Evolutionary conservation across 2,329 filamentous ascomycete species (phyloP).

Genomic region (Clonostachys sp.): DNA sequence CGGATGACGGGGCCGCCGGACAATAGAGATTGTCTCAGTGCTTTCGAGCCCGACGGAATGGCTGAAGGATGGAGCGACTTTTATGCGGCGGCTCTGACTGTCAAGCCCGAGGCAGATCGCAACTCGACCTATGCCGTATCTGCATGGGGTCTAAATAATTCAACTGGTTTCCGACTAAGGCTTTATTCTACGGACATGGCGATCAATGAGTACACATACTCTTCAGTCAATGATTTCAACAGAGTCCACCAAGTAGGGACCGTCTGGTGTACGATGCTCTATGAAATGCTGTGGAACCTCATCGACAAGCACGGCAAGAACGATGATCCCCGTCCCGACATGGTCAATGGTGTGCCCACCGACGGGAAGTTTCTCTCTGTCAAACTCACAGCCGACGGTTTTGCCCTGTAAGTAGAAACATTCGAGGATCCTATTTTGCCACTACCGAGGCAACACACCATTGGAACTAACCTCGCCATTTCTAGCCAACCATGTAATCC

Average conservation of each 20-base stretch:
- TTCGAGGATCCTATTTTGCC: too few species aligned
- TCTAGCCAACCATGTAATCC: conserved; percentile 41
- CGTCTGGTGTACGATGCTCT: conserved; percentile 43
- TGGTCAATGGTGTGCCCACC: conserved; percentile 33
- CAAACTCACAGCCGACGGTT: conserved; percentile 18
- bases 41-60: conserved; percentile 39
- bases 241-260: conserved; percentile 34
- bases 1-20: conserved; percentile 45
- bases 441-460: too few species aligned
- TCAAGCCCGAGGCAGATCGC: conserved; percentile 32
- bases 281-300: conserved; percentile 47
- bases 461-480: background rate
- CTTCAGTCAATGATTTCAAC: conserved; percentile 21
- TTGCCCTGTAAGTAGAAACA: background rate
- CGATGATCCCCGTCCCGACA: conserved; percentile 23
- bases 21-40: conserved; percentile 37
- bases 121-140: conserved; percentile 37
- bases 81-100: conserved; percentile 40
- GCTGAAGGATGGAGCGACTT: conserved; percentile 47
- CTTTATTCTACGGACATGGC: conserved; percentile 38
- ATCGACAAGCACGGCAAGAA: conserved; percentile 45
- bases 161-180: conserved; percentile 37
- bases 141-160: conserved; percentile 33
- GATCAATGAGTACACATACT: conserved; percentile 33
- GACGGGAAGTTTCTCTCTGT: conserved; percentile 41